Percentiles rank a stretch among this genome's conserved stretches.
Conservation (phyloP, 164 flowering plant genomes). For the Nymphaea colorata region DNA sequence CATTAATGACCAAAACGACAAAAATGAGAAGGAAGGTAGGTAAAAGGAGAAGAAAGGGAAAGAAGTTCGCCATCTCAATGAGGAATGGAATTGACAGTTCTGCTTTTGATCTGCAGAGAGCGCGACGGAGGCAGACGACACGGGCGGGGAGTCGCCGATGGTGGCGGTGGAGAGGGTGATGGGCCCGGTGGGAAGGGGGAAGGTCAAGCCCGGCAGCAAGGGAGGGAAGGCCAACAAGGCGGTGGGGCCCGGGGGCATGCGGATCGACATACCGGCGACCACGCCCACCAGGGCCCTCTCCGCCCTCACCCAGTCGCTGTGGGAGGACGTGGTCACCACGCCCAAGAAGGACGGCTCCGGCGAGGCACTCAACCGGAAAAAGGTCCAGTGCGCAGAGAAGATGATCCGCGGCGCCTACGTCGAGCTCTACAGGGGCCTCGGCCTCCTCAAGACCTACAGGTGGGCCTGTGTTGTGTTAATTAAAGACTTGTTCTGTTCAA, state of each 20-base stretch:
- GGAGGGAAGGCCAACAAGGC: constrained; percentile 32
- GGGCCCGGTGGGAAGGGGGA: background rate
- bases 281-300: constrained; percentile 52
- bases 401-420: constrained; percentile 88
- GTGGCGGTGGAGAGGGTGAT: background rate
- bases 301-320: constrained; percentile 51
- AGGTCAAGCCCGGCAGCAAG: constrained; percentile 15
- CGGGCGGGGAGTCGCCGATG: background rate
- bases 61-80: no score
- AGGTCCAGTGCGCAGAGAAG: constrained; percentile 80
- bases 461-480: background rate
- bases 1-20: background rate
- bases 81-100: no score
- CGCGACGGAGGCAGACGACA: background rate
- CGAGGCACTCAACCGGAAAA: constrained; percentile 53
- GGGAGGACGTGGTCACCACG: constrained; percentile 79
- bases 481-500: no score
- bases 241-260: constrained; percentile 26
- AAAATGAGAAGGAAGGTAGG: background rate
- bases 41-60: no score
- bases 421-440: constrained; percentile 86
- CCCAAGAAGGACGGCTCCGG: constrained; percentile 48
- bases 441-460: constrained; percentile 84
- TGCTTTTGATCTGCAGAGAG: background rate
- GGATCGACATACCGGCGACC: constrained; percentile 65